Conservation (phyloP, 805 yeast genomes). For the Komagataella ulmi region DNA sequence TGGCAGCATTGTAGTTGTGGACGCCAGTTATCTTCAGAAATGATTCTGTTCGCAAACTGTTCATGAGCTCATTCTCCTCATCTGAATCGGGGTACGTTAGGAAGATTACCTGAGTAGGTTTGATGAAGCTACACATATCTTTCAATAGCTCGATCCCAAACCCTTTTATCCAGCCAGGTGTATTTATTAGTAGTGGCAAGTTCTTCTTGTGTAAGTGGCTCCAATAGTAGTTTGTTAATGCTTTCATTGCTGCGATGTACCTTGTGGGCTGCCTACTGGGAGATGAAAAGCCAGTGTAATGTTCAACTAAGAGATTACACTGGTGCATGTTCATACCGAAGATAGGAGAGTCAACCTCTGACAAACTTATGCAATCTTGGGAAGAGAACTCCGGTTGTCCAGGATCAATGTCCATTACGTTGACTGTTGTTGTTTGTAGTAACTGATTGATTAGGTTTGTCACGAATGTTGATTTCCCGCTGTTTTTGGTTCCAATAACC, state of each 20-base stretch:
- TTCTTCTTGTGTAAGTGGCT: constrained; percentile 8
- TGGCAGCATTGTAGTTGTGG: constrained; percentile 1
- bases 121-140: constrained; percentile 25
- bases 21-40: neutral
- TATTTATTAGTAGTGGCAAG: constrained; percentile 46
- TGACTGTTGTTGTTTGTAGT: constrained; percentile 20
- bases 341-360: constrained; percentile 16
- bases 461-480: constrained; percentile 72
- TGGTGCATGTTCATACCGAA: constrained; percentile 25
- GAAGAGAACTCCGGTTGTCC: constrained; percentile 74
- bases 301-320: constrained; percentile 10
- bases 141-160: constrained; percentile 59
- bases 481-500: constrained; percentile 54
- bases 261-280: constrained; percentile 55
- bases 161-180: constrained; percentile 91
- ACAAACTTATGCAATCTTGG: constrained; percentile 59
- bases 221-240: constrained; percentile 19
- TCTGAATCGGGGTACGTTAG: constrained; percentile 25
- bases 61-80: constrained; percentile 15
- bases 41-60: constrained; percentile 1
- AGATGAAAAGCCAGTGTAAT: constrained; percentile 49
- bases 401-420: constrained; percentile 70
- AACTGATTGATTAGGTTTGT: constrained; percentile 39
- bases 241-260: constrained; percentile 30
- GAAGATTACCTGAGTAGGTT: constrained; percentile 46